Evolutionary conservation across 2,329 filamentous ascomycete genomes (phyloP).

Genomic region (Tolypocladium guangdongense): DNA sequence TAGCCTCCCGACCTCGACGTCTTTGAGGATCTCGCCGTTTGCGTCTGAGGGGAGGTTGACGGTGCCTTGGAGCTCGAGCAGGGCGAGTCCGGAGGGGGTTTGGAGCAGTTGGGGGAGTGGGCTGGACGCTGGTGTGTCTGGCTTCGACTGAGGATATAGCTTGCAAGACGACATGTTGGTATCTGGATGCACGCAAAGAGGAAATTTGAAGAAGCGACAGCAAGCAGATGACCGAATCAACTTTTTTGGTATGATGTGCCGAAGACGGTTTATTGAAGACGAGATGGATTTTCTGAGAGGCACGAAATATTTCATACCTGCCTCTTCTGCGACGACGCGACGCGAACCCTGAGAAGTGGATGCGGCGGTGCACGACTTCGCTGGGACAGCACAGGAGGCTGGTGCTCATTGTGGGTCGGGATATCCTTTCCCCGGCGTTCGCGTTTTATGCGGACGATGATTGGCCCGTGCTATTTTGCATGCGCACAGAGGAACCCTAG

Average conservation of each 20-base stretch:
- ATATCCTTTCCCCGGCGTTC: slow-evolving; percentile 12
- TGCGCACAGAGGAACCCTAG: slow-evolving; percentile 25
- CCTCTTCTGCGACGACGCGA: not conserved
- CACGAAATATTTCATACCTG: not conserved
- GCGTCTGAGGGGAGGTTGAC: slow-evolving; percentile 58
- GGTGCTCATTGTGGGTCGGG: slow-evolving; percentile 1
- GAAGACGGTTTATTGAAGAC: not conserved
- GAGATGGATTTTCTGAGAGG: not conserved
- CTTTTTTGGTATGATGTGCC: not conserved
- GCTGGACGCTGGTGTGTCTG: slow-evolving; percentile 17
- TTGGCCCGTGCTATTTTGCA: slow-evolving; percentile 17
- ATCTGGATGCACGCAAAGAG: not conserved
- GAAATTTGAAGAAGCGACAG: not conserved
- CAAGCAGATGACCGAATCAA: not conserved
- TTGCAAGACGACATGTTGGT: slow-evolving; percentile 22
- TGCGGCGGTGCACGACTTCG: slow-evolving; percentile 1
- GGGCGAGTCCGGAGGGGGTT: slow-evolving; percentile 78
- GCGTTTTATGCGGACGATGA: slow-evolving; percentile 8
- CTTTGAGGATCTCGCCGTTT: slow-evolving; percentile 17
- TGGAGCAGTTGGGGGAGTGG: slow-evolving; percentile 75
- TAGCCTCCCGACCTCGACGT: slow-evolving; percentile 52
- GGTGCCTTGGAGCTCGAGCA: slow-evolving; percentile 86
- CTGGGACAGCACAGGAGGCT: slow-evolving; percentile 2
- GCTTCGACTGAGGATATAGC: slow-evolving; percentile 28
- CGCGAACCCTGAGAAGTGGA: not conserved